Base-by-base conservation (phyloP, 768 basidiomycete species). In the Boletus reticulatus region DNA sequence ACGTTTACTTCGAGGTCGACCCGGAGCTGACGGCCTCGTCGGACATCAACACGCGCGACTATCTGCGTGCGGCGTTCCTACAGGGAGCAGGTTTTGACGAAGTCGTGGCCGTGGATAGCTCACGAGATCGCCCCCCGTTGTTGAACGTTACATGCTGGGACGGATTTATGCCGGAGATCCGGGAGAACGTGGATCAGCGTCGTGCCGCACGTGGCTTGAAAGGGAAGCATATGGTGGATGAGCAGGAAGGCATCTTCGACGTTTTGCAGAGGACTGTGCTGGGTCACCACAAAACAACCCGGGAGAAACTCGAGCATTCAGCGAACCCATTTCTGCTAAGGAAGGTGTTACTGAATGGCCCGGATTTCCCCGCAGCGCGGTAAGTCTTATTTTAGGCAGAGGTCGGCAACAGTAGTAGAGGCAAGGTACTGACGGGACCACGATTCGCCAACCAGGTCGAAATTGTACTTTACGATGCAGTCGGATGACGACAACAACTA, bases 341-440 rank as follows among this genome's bases (percentile, higher is more conserved):
- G 14, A 36, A 36, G 34, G 34, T 36, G 12, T 6, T 36, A 12
- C 1, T 36, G 34, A 36, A 36, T 4, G 13, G 34, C 4, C 34
- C 13, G 4, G 34, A 14, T 2, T 36, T 12, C 2, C 4, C 12
- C 1, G 1, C 27, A 29, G 9, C 0, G 1, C 27, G 1, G 27
- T 29, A 29, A 9, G 27, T 9, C 27, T 9, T 1, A 1, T 29
- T 29, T 29, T 1, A 1, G 22, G 22, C 27, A 8, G 9, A 29
- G 27, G 9, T 9, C 9, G 9, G 27, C 8, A 29, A 2, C 9
- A 0, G 7, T 8, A 9, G 9, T 9, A 29, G 0, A 29, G 27
- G 0, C 1, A 8, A 8, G 27, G 27, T 29, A 2, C 27, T 29
- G 27, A 36, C 3, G 6, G 14, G 14, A 0, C 13, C 13, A 14